Percentiles rank a stretch among this genome's conserved stretches.
These are phyloP conservation scores for Quercus agrifolia DNA, from an alignment of 306 rosid genomes.

Conservation along the genomic window DNA sequence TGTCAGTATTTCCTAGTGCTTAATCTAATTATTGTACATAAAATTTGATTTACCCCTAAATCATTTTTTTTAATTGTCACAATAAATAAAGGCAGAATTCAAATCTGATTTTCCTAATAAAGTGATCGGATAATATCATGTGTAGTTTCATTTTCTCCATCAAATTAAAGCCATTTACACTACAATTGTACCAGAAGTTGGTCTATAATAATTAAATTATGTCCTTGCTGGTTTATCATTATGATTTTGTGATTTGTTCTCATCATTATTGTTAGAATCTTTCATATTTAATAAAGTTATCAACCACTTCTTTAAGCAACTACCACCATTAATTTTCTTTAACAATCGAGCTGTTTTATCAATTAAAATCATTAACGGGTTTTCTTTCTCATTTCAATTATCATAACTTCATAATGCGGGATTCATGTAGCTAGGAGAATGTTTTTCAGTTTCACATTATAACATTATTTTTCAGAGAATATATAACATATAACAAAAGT, in stretches of 20 bases:
- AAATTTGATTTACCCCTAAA: too few relatives aligned
- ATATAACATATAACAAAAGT: too few relatives aligned
- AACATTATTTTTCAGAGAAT: neutral
- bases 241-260: neutral
- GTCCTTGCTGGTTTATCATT: neutral
- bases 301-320: neutral
- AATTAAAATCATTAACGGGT: neutral
- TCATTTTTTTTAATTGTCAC: too few relatives aligned
- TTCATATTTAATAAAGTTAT: neutral
- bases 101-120: too few relatives aligned
- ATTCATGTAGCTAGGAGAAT: neutral
- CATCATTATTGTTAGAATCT: neutral
- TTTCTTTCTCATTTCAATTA: neutral
- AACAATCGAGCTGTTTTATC: neutral
- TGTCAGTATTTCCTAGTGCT: too few relatives aligned
- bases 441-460: neutral
- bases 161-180: too few relatives aligned
- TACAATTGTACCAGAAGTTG: too few relatives aligned
- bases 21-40: too few relatives aligned
- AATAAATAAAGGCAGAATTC: too few relatives aligned
- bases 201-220: neutral
- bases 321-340: neutral
- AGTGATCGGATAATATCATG: too few relatives aligned
- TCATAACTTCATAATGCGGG: neutral
- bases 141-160: too few relatives aligned